Evolutionary conservation across 345 rosid genomes (phyloP).

Genomic region (Lenwebbia sp.): DNA sequence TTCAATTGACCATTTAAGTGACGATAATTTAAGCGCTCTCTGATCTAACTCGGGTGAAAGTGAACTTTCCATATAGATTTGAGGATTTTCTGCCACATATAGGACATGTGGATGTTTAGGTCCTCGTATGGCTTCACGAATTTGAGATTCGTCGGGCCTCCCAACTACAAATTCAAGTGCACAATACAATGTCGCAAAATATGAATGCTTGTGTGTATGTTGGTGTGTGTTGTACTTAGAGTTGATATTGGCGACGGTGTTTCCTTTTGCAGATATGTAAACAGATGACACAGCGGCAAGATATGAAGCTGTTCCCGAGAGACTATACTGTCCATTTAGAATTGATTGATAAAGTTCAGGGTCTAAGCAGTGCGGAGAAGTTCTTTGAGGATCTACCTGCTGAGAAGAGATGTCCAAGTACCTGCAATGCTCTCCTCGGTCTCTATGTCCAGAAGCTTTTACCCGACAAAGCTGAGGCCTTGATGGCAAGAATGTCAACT

Average conservation of each 20-base stretch:
- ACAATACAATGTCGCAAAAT: background rate
- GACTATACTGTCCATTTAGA: constrained; percentile 90
- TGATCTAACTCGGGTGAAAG: background rate
- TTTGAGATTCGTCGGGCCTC: background rate
- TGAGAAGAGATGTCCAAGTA: constrained; percentile 43
- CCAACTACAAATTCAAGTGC: background rate
- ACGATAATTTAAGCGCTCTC: background rate
- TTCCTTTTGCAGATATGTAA: constrained; percentile 54
- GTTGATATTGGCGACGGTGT: background rate
- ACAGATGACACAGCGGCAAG: constrained; percentile 72
- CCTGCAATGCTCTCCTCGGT: constrained; percentile 80
- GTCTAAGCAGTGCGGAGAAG: constrained; percentile 68
- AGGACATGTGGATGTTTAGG: background rate
- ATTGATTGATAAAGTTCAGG: constrained; percentile 66
- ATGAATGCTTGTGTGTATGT: background rate
- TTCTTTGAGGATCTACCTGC: constrained; percentile 85
- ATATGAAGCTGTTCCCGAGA: constrained; percentile 63
- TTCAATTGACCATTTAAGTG: no score
- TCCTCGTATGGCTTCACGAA: background rate
- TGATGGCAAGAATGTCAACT: constrained; percentile 68
- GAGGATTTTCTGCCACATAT: background rate
- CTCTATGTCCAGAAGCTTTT: constrained; percentile 43
- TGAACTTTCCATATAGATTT: background rate
- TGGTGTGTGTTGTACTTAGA: background rate
- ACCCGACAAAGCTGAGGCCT: constrained; percentile 56